A percentile compares a stretch with the other conserved stretches of the same genome.
Evolutionary conservation across 257 asterid species (phyloP).

Genomic region (Leptodermis oblonga): DNA sequence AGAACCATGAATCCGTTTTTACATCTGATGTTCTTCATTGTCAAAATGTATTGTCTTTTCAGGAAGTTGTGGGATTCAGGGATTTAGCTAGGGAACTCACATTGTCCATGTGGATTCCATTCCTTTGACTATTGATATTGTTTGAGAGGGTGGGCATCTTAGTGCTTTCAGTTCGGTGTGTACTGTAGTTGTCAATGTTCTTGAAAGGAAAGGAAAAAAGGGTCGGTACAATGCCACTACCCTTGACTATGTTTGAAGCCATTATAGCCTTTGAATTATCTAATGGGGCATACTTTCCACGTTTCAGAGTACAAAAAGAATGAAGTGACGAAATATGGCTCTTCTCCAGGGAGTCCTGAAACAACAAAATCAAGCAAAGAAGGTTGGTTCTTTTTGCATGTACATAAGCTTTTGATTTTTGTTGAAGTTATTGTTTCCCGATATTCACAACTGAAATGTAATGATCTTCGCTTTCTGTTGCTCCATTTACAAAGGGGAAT

Average conservation of each 20-base stretch:
- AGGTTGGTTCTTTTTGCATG: conserved; percentile 35
- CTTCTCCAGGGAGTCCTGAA: conserved; percentile 54
- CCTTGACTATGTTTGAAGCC: background rate
- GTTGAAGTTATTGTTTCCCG: background rate
- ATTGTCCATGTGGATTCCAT: background rate
- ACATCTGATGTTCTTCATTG: background rate
- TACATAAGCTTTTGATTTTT: background rate
- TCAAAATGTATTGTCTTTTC: background rate
- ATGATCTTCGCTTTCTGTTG: background rate
- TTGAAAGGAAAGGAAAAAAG: background rate
- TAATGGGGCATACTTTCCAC: conserved; percentile 16
- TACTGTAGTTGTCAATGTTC: background rate
- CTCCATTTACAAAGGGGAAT: background rate
- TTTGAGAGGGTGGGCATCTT: background rate
- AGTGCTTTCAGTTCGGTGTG: background rate
- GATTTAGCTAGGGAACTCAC: background rate
- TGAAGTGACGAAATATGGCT: conserved; percentile 45
- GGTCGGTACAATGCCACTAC: background rate
- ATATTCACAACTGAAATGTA: conserved; percentile 1
- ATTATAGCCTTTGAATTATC: conserved; percentile 14
- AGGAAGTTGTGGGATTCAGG: background rate
- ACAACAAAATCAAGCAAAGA: conserved; percentile 34
- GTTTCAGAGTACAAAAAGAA: conserved; percentile 74
- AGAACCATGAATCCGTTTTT: conserved; percentile 4
- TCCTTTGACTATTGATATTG: background rate